A percentile compares a stretch with the other conserved stretches of the same genome.
Conservation (phyloP, 2,329 filamentous ascomycete genomes). For the Didymella arachidicola region DNA sequence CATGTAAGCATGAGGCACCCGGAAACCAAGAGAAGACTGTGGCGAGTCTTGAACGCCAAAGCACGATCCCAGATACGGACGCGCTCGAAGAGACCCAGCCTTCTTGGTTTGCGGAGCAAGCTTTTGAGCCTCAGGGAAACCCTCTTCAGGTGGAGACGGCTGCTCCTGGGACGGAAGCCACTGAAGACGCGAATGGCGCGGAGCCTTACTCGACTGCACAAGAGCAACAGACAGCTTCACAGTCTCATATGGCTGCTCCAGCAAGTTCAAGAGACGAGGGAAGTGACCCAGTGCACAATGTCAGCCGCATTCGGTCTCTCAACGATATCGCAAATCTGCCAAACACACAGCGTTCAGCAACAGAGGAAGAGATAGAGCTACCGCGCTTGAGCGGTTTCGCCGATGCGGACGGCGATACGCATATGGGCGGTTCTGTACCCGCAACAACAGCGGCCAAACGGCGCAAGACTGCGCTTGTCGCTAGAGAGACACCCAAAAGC, state of each 20-base stretch:
- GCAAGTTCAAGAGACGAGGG: conserved; percentile 27
- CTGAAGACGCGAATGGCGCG: conserved; percentile 31
- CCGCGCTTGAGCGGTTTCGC: conserved; percentile 44
- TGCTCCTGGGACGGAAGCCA: conserved; percentile 1
- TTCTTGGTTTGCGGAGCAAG: conserved; percentile 29
- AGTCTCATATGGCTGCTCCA: conserved; percentile 24
- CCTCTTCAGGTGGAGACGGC: background rate
- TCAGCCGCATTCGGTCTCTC: conserved; percentile 37
- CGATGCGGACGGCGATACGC: conserved; percentile 45
- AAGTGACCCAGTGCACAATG: conserved; percentile 22
- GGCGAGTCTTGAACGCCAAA: conserved; percentile 33
- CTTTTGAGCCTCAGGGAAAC: background rate
- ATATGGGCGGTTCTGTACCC: conserved; percentile 36
- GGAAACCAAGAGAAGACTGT: background rate
- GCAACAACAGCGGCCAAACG: conserved; percentile 40
- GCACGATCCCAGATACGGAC: conserved; percentile 46
- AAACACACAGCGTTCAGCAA: conserved; percentile 42
- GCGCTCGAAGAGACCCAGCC: conserved; percentile 47
- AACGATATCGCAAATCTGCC: conserved; percentile 49
- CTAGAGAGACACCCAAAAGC: conserved; percentile 34
- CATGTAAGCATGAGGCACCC: background rate
- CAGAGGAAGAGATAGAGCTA: conserved; percentile 45
- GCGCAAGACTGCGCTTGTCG: conserved; percentile 38
- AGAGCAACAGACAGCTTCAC: conserved; percentile 47
- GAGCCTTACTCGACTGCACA: conserved; percentile 46